Base-by-base conservation (phyloP, 1,139 yeast genomes). In the Kodamaea derodonti region DNA sequence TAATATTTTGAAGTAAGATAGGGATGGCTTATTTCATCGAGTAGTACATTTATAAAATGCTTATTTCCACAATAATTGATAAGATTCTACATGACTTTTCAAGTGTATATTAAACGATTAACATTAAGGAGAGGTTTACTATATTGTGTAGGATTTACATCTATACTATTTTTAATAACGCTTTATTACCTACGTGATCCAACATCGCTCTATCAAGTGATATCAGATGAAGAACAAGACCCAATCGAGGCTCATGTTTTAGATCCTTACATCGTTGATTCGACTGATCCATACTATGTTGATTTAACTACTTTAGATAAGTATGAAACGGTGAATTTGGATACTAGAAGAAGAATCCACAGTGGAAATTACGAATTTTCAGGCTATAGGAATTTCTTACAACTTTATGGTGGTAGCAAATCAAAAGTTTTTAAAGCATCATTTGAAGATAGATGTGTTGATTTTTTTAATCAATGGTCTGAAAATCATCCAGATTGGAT, bases 341-440 rank as follows among this genome's bases (percentile, higher is more conserved):
- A 28, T 4, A 45, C 55, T 1, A 47, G 62, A 16, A 31, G 43
- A 4, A 34, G 40, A 5, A 40, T 66, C 24, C 69, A 66, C 40
- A 58, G 51, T 40, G 40, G 58, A 24, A 56, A 58, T n/a, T 65
- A 64, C 41, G 38, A 48, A 34, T 64, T 46, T 43, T 39, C 49
- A 18, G 54, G 52, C 11, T 52, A 56, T 36, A 48, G 52, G 8
- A 43, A 47, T 4, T 60, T 62, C 32, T 40, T 47, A 11, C 22
- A 33, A 16, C 32, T 39, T 2, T 46, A 49, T 20, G 34, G 40
- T 6, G 33, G 43, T 17, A 42, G 38, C 25, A 28, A 46, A 20
- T 43, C 42, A 8, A 35, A 31, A 25, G 47, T 48, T 37, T 38
- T 34, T 26, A 34, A 36, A 20, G 38, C 39, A 8, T 47, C 61